Conservation (phyloP, 345 rosid species). For the Arabis hirsuta region DNA sequence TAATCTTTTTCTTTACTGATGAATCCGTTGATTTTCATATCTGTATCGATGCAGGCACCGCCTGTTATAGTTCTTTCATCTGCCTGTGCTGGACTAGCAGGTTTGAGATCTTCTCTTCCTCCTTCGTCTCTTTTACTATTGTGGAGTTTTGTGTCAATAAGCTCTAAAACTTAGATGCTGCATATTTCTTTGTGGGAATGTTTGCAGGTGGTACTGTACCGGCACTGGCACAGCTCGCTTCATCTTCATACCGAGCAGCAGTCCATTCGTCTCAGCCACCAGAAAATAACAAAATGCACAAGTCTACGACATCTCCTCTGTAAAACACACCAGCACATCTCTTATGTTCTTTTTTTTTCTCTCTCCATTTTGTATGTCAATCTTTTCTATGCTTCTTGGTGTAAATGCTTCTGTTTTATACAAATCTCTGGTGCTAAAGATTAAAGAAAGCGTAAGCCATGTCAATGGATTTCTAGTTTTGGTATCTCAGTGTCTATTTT, state of each 20-base stretch:
- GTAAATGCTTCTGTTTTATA: slow-evolving; percentile 23
- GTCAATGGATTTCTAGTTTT: background rate
- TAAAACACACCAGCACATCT: slow-evolving; percentile 37
- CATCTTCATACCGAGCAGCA: slow-evolving; percentile 80
- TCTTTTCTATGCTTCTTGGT: background rate
- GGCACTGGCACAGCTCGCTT: slow-evolving; percentile 77
- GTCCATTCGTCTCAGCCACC: slow-evolving; percentile 56
- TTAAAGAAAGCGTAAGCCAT: slow-evolving; percentile 4
- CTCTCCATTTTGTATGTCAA: slow-evolving; percentile 22
- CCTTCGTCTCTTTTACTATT: background rate
- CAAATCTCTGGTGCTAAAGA: slow-evolving; percentile 11
- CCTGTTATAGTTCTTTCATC: slow-evolving; percentile 94
- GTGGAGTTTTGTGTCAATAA: slow-evolving; percentile 19
- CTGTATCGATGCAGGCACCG: slow-evolving; percentile 67
- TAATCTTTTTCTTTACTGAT: background rate
- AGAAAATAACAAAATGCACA: slow-evolving; percentile 57
- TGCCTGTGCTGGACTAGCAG: slow-evolving; percentile 89
- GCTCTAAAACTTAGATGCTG: slow-evolving; percentile 11
- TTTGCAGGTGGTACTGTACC: slow-evolving; percentile 83
- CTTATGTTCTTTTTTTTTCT: background rate
- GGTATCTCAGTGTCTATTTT: background rate
- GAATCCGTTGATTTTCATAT: background rate
- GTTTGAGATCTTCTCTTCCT: slow-evolving; percentile 45
- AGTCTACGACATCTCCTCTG: slow-evolving; percentile 62
- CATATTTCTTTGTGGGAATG: slow-evolving; percentile 23